Conservation (phyloP, 169 alveolate genomes). For the Besnoitia besnoiti region DNA sequence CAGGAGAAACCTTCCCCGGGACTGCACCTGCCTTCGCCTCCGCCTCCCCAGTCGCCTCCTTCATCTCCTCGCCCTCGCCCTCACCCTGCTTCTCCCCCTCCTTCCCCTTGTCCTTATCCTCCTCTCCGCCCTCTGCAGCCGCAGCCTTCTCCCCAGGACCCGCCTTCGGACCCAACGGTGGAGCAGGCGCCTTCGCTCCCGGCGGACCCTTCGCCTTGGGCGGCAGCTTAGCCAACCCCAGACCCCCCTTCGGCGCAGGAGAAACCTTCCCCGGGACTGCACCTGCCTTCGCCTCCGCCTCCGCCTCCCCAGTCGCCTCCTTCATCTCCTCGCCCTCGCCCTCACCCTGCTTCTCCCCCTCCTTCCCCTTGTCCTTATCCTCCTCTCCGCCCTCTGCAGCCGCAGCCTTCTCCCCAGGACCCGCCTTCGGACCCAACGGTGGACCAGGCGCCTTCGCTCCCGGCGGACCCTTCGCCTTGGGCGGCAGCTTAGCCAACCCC, state of each 20-base stretch:
- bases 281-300: slow-evolving; percentile 15
- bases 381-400: background rate
- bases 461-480: background rate
- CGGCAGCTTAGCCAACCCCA: background rate
- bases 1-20: too few species aligned
- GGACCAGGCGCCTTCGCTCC: background rate
- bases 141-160: too few species aligned
- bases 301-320: background rate
- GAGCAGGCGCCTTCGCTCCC: background rate
- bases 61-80: too few species aligned
- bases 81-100: too few species aligned
- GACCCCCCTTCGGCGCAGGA: background rate
- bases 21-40: too few species aligned
- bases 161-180: background rate
- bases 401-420: background rate
- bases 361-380: too few species aligned
- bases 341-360: background rate
- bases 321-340: background rate
- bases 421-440: background rate
- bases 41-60: too few species aligned
- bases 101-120: too few species aligned
- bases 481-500: background rate
- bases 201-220: background rate
- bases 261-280: background rate
- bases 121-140: too few species aligned